Base-by-base conservation (phyloP, 192 early-diverging fungal species). In the Entrophospora sp. region DNA sequence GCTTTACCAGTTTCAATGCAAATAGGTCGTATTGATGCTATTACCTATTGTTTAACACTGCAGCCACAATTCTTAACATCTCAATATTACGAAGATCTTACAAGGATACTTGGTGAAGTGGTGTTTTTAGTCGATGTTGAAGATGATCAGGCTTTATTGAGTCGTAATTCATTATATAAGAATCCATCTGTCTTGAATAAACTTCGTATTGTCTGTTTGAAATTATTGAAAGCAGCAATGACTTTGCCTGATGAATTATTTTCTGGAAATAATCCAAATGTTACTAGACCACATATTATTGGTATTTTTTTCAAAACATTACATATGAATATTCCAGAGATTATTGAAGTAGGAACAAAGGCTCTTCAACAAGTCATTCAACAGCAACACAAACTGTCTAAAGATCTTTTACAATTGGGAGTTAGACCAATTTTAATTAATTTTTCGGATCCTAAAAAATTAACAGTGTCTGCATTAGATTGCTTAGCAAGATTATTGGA, bases 271-370 rank as follows among this genome's bases (percentile, higher is more conserved):
- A 37, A 80, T 85, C 34, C 92, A 94, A 81, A 77, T n/a, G 78
- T 76, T 6, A 93, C 86, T 0, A 83, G 93, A 25, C 84, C 89
- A 6, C 86, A 94, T 42, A 97, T 99, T 36, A 96, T 96, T 44
- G 84, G 90, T 5, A 92, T 98, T 20, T 99, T 99, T 70, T 98
- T 99, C 85, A 98, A 97, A 76, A 91, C 90, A n/a, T 76, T 99
- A 25, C 97, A 99, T 68, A 87, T 90, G 67, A 97, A 94, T 66
- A 87, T 87, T 7, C 86, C 89, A 5, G 95, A 98, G 71, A 89
- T 99, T 7, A 94, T 99, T 13, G 92, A 95, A 49, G 90, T 87
- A 20, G 93, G 96, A 2, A 89, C 97, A 73, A 85, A 91, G 59
- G 96, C 95, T 13, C 70, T 99, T 45, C 83, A 85, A 43, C 84